Base-by-base conservation (phyloP, 2,329 filamentous ascomycete species). In the Phyllachora maydis region DNA sequence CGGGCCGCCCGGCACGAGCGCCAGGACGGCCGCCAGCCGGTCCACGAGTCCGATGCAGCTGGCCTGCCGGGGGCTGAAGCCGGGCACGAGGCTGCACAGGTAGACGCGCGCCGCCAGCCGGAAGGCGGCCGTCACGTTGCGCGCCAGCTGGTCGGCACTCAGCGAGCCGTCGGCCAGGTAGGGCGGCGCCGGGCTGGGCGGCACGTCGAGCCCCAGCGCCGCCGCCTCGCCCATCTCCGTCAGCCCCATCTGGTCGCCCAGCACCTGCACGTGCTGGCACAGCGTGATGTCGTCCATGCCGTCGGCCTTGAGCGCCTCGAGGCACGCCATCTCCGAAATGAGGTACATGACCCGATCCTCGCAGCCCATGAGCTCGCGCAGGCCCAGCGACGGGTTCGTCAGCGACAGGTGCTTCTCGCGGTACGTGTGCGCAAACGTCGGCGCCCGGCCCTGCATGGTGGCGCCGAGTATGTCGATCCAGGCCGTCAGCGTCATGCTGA, bases 401-500 rank as follows among this genome's bases (percentile, higher is more conserved):
- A 51, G 45, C 7, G 78, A 76, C 24, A 92, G 65, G 46, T 92
- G 79, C 59, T 93, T 91, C 46, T 88, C 74, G 23, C 88, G 73
- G 52, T 95, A 98, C n/a, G 76, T 79, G 52, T 93, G 78, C 4
- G 88, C 82, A 41, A 93, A 95, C 6, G 67, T 65, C 6, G 88
- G 88, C 7, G 81, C 75, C 27, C 69, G 66, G 16, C 83, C 83
- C 31, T 77, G 65, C 71, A 98, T 92, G 7, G 83, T 91, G 2
- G 83, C 73, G 32, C 88, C 88, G 16, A 95, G 66, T 35, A 98
- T 93, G 48, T 98, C 88, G 39, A 95, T 92, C 88, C 88, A 95
- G 7, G 82, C 62, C 5, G 81, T 75, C 32, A 92, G 56, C 2
- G 79, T 83, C 82, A 93, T 93, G 61, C 83, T 92, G 65, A 93